These are phyloP conservation scores for Priceomyces melissophilus DNA, from an alignment of 805 yeast genomes.

Conservation along the genomic window DNA sequence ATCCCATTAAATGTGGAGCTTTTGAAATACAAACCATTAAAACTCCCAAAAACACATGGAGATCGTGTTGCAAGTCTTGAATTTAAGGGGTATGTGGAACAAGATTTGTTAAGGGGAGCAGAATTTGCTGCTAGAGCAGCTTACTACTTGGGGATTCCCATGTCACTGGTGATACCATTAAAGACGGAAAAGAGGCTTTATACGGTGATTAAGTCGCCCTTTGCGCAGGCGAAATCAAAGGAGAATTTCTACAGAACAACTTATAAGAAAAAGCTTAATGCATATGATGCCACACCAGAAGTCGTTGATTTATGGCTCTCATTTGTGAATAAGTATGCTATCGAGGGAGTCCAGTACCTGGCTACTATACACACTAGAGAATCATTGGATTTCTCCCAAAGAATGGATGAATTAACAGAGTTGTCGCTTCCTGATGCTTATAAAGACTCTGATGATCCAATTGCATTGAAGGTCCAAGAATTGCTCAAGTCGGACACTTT, in stretches of 20 bases:
- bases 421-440: constrained; percentile 32
- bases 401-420: constrained; percentile 27
- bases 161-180: constrained; percentile 70
- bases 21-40: constrained; percentile 75
- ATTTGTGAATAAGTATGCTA: constrained; percentile 69
- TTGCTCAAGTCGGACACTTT: constrained; percentile 70
- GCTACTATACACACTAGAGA: constrained; percentile 53
- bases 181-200: constrained; percentile 74
- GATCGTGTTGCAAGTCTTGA: constrained; percentile 75
- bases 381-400: constrained; percentile 21
- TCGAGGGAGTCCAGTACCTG: constrained; percentile 80
- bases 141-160: constrained; percentile 84
- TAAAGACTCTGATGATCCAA: constrained; percentile 39
- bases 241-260: constrained; percentile 92
- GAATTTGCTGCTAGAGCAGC: constrained; percentile 91
- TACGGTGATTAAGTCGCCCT: constrained; percentile 92
- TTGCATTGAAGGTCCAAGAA: constrained; percentile 66
- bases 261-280: constrained; percentile 65
- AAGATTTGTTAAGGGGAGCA: constrained; percentile 67
- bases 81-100: constrained; percentile 67
- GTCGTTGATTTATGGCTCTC: constrained; percentile 79
- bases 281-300: constrained; percentile 84
- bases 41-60: constrained; percentile 63
- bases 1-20: constrained; percentile 84
- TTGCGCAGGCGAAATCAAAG: constrained; percentile 90